Base-by-base conservation (phyloP, 2,329 filamentous ascomycete genomes). In the Alternaria brassicicola region DNA sequence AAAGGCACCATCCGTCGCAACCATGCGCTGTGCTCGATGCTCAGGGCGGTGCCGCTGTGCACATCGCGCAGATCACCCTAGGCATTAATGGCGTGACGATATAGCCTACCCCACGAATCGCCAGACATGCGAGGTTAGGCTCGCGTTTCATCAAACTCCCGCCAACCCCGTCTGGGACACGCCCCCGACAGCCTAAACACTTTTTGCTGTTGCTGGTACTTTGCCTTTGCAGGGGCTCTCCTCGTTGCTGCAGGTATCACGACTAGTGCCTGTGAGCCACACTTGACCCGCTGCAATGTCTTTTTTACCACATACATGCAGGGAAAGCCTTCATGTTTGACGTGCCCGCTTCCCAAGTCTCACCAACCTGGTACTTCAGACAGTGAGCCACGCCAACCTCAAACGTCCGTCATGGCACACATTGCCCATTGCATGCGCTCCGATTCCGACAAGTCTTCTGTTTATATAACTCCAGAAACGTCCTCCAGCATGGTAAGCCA, bases 361-460 rank as follows among this genome's bases (percentile, higher is more conserved):
- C 75, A 77, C 59, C 72, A 75, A 74, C 75, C 73, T 74, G 73
- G 74, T 63, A 66, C 62, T 64, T 67, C 64, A 68, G 63, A 73
- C 70, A 70, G 67, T 71, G 69, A 74, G 66, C 73, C 66, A 75
- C 70, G 61, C 68, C 65, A 66, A 64, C 67, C 68, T 74, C 72
- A 77, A 74, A 75, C 72, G 57, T 43, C 66, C 51, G 64, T 71
- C 73, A 78, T 78, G 76, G 74, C 75, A 76, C 77, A 79, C 72
- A 79, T 79, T 67, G 76, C 77, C 70, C 77, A 76, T 73, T 78
- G 76, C 74, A 77, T 78, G 64, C 74, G 77, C 52, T 70, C 64
- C 41, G 69, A 68, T 51, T 67, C 68, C 65, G 67, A 71, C 54
- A 72, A 65, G 57, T 66, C 68, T 50, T 67, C 67, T 59, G 66